Conservation (phyloP, 352 stramenopile species). For the Phytophthora palmivora region DNA sequence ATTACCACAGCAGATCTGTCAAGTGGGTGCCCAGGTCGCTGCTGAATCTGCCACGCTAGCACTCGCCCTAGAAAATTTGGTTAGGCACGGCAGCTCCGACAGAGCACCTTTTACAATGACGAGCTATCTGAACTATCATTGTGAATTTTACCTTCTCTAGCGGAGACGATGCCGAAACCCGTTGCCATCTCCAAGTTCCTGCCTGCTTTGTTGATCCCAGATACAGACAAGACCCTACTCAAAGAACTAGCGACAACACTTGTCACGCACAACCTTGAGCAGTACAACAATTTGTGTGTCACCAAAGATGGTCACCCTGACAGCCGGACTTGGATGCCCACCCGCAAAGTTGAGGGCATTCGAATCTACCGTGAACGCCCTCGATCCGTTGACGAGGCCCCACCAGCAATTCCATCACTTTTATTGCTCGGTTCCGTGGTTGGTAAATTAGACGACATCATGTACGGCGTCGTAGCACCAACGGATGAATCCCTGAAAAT, state of each 20-base stretch:
- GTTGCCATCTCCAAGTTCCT: conserved; percentile 38
- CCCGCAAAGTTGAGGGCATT: conserved; percentile 32
- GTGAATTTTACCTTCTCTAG: conserved; percentile 4
- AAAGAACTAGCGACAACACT: conserved; percentile 35
- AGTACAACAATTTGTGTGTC: conserved; percentile 38
- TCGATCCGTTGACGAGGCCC: not conserved
- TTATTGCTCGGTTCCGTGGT: conserved; percentile 38
- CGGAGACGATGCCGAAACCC: conserved; percentile 32
- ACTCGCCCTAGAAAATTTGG: conserved; percentile 15
- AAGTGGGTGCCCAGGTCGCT: conserved; percentile 19
- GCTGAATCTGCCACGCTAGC: conserved; percentile 21
- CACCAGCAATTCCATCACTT: conserved; percentile 35
- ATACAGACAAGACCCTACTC: conserved; percentile 31
- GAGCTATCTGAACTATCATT: conserved; percentile 14
- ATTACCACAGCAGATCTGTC: conserved; percentile 5
- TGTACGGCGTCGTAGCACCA: conserved; percentile 37
- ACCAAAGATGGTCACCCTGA: conserved; percentile 40
- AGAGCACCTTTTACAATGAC: not conserved
- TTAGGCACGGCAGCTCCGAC: conserved; percentile 11
- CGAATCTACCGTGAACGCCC: conserved; percentile 42
- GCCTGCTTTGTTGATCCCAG: conserved; percentile 34
- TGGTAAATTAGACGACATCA: conserved; percentile 44
- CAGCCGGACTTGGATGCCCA: conserved; percentile 35
- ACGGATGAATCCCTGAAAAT: conserved; percentile 46
- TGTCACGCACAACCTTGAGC: conserved; percentile 38